Conservation (phyloP, 805 yeast species). For the Saturnispora galanensis region DNA sequence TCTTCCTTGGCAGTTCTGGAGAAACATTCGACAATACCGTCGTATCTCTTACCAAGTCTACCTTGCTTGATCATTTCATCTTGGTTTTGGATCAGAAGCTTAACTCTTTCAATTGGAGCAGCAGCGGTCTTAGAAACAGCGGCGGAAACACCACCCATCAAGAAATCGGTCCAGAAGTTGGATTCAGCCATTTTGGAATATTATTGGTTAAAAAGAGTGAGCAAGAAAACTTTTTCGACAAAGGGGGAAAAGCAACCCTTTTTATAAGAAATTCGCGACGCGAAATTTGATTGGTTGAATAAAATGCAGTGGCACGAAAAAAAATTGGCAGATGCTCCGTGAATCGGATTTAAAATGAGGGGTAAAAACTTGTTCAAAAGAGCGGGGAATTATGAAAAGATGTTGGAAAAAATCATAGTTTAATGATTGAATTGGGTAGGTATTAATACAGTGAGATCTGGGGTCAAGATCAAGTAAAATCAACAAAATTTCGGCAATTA, state of each 20-base stretch:
- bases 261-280: constrained; percentile 1
- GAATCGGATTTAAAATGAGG: not conserved
- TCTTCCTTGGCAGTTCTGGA: constrained; percentile 87
- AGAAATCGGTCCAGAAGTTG: constrained; percentile 53
- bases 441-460: too few relatives aligned
- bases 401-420: too few relatives aligned
- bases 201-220: constrained; percentile 11
- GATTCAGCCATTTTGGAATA: constrained; percentile 23
- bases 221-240: constrained; percentile 4
- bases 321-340: not conserved
- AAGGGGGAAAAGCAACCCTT: not conserved
- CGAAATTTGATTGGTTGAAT: not conserved
- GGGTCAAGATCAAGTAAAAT: too few relatives aligned
- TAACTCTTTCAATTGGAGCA: constrained; percentile 96
- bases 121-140: constrained; percentile 97
- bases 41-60: constrained; percentile 77
- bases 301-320: not conserved
- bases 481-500: too few relatives aligned
- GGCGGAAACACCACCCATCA: constrained; percentile 99
- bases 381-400: too few relatives aligned
- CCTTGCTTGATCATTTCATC: constrained; percentile 98
- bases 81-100: constrained; percentile 93
- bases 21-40: constrained; percentile 91
- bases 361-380: too few relatives aligned
- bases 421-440: too few relatives aligned